phyloP scores from a whole-genome alignment of 352 stramenopile species.

The Lagenidium giganteum region DNA sequence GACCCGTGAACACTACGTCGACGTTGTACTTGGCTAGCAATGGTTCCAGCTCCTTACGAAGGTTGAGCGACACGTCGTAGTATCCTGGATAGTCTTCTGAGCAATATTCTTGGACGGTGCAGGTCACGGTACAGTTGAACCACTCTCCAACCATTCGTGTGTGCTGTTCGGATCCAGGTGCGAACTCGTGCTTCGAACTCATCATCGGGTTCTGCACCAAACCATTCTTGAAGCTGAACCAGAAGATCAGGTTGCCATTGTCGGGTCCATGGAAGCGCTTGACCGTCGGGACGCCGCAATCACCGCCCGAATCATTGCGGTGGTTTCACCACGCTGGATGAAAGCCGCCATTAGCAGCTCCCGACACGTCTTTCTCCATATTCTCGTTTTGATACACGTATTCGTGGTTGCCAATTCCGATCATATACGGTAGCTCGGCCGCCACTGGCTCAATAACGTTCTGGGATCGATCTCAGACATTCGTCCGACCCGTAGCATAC shows the following conservation, averaged over 20 bases:
- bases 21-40: constrained; percentile 6
- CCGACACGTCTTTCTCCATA: constrained; percentile 20
- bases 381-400: constrained; percentile 17
- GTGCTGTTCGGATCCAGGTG: constrained; percentile 15
- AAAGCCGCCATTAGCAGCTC: constrained; percentile 22
- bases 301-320: constrained; percentile 30
- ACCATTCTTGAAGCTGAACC: constrained; percentile 8
- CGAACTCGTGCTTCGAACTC: constrained; percentile 11
- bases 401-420: constrained; percentile 17
- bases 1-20: constrained; percentile 9
- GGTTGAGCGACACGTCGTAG: background rate
- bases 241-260: constrained; percentile 9
- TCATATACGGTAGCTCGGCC: constrained; percentile 45
- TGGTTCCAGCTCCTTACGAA: constrained; percentile 4
- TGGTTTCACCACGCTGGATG: constrained; percentile 3
- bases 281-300: constrained; percentile 52
- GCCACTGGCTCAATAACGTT: constrained; percentile 58
- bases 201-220: constrained; percentile 8
- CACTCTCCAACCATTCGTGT: constrained; percentile 20
- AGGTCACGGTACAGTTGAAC: constrained; percentile 2
- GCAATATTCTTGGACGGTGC: constrained; percentile 13
- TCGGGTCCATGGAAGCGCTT: constrained; percentile 37
- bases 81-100: background rate
- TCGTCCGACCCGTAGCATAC: constrained; percentile 45
- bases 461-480: constrained; percentile 62